phyloP scores from a whole-genome alignment of 2,329 filamentous ascomycete species.

The Pestalotiopsis sp. region DNA sequence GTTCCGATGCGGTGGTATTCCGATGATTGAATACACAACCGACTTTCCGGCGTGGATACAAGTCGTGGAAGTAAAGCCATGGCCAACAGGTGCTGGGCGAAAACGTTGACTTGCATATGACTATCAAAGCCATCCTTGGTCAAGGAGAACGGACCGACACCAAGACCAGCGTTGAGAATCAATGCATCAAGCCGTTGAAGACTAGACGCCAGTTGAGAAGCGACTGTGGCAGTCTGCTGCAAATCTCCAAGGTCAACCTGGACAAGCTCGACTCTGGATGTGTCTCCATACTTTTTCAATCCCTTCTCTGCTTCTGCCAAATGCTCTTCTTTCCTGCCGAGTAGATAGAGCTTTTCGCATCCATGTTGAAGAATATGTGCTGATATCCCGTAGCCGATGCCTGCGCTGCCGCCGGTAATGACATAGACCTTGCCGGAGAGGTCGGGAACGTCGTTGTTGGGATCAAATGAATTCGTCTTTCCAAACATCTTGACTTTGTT shows the following conservation, averaged over 20 bases:
- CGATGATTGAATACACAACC: conserved; percentile 51
- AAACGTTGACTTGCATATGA: conserved; percentile 30
- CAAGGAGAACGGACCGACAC: conserved; percentile 49
- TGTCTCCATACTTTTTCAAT: conserved; percentile 46
- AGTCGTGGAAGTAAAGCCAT: conserved; percentile 47
- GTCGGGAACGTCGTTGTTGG: conserved; percentile 25
- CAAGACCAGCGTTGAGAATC: conserved; percentile 51
- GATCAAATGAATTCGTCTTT: conserved; percentile 22
- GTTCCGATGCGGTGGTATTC: conserved; percentile 47
- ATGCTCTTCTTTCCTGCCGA: conserved; percentile 52
- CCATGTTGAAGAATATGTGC: conserved; percentile 55
- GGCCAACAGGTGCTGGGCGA: conserved; percentile 47
- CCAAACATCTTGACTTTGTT: conserved; percentile 16
- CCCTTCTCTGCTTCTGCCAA: conserved; percentile 44
- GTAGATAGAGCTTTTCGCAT: conserved; percentile 46
- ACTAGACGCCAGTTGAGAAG: conserved; percentile 41
- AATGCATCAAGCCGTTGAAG: conserved; percentile 47
- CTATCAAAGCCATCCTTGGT: conserved; percentile 49
- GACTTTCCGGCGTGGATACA: conserved; percentile 43
- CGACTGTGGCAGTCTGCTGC: conserved; percentile 46
- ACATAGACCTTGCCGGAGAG: conserved; percentile 40
- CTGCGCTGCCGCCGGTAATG: conserved; percentile 51
- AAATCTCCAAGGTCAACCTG: conserved; percentile 49
- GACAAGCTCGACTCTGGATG: conserved; percentile 43
- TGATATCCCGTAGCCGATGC: conserved; percentile 53